A percentile compares a stretch with the other conserved stretches of the same genome.
Conservation (phyloP, 2,329 filamentous ascomycete species). For the Aspergillus brasiliensis region DNA sequence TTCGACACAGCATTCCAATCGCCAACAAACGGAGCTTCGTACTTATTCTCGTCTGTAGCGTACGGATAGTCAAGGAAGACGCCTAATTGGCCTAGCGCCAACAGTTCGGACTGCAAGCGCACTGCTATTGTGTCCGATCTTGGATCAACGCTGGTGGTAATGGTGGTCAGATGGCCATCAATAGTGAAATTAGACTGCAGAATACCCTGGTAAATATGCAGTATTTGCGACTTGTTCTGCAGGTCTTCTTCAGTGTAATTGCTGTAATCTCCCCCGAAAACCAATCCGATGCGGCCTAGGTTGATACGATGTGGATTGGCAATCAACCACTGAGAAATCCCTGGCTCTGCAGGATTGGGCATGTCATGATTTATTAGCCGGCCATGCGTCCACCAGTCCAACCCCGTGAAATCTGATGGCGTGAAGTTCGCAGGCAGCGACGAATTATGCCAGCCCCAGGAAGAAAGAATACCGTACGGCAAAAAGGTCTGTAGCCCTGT, state of each 20-base stretch:
- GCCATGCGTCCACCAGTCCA: slow-evolving; percentile 50
- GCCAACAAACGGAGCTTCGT: slow-evolving; percentile 58
- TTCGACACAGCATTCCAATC: slow-evolving; percentile 49
- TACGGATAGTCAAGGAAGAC: slow-evolving; percentile 57
- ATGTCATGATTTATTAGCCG: slow-evolving; percentile 48
- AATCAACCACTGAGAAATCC: slow-evolving; percentile 57
- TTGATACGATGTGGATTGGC: slow-evolving; percentile 57
- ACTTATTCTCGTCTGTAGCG: slow-evolving; percentile 53
- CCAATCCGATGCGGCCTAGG: slow-evolving; percentile 52
- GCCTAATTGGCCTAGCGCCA: slow-evolving; percentile 43
- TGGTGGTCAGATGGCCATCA: background rate
- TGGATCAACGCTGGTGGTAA: background rate
- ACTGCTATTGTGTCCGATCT: slow-evolving; percentile 20
- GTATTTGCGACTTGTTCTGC: background rate
- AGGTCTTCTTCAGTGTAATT: slow-evolving; percentile 43
- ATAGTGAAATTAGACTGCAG: slow-evolving; percentile 7
- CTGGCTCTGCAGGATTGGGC: slow-evolving; percentile 43
- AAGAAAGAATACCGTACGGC: slow-evolving; percentile 46
- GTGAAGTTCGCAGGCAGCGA: slow-evolving; percentile 46
- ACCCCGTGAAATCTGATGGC: slow-evolving; percentile 42
- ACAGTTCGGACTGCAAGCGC: slow-evolving; percentile 43
- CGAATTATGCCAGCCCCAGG: slow-evolving; percentile 52
- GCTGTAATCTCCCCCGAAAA: slow-evolving; percentile 41
- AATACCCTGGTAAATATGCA: slow-evolving; percentile 11
- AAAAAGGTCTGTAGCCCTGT: slow-evolving; percentile 51